Conservation (phyloP, 2,329 filamentous ascomycete genomes). For the Zymoseptoria brevis region DNA sequence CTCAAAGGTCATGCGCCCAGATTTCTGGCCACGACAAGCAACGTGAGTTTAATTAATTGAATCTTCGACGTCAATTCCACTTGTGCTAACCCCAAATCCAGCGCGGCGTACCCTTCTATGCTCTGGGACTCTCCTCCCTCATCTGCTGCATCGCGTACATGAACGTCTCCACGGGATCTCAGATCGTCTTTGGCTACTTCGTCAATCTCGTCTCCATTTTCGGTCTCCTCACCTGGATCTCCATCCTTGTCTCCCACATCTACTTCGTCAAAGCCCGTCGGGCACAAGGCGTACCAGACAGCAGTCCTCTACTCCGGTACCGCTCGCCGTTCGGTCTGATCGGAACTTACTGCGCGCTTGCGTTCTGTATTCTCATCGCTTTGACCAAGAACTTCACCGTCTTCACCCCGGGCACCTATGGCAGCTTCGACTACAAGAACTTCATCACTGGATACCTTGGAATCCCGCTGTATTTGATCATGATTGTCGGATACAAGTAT, state of each 20-base stretch:
- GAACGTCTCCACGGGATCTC: conserved; percentile 37
- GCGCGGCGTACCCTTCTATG: conserved; percentile 61
- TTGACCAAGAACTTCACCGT: conserved; percentile 77
- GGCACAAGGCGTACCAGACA: conserved; percentile 39
- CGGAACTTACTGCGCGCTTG: conserved; percentile 60
- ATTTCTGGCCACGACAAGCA: conserved; percentile 64
- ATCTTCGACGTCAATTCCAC: no score
- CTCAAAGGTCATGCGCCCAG: conserved; percentile 62
- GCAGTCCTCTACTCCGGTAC: conserved; percentile 40
- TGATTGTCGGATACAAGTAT: conserved; percentile 57
- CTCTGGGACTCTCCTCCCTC: conserved; percentile 52
- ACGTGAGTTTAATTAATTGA: conserved; percentile 10
- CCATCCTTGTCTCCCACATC: conserved; percentile 43
- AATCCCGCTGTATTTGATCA: conserved; percentile 62
- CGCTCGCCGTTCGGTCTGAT: conserved; percentile 61
- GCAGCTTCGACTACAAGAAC: conserved; percentile 59
- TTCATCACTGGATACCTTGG: conserved; percentile 49
- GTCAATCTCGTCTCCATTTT: conserved; percentile 38
- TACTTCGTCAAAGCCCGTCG: conserved; percentile 40
- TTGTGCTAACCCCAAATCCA: background rate
- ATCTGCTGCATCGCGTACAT: conserved; percentile 53
- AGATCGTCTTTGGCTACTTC: conserved; percentile 41
- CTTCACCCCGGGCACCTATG: conserved; percentile 46
- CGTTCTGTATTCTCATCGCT: conserved; percentile 64
- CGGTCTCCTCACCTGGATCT: conserved; percentile 42